These are phyloP conservation scores for Aegilops longissima DNA, from an alignment of 176 grass and related monocot genomes.

Conservation along the genomic window DNA sequence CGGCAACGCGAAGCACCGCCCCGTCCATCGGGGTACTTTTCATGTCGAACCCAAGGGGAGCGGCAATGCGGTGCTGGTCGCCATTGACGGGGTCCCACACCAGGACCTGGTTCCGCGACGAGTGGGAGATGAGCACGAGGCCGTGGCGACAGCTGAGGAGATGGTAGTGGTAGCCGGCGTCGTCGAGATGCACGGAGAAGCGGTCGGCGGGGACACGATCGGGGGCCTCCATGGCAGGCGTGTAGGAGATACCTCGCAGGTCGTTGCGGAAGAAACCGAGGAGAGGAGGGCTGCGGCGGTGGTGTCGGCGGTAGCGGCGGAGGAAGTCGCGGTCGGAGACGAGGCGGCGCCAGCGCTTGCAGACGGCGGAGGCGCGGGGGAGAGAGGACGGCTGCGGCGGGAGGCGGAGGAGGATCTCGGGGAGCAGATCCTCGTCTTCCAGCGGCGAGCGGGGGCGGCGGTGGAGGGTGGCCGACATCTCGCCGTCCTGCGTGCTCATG, in stretches of 20 bases:
- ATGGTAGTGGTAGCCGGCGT: not conserved
- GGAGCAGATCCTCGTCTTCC: not conserved
- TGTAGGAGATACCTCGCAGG: not conserved
- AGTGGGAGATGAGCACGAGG: not conserved
- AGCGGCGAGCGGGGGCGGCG: not conserved
- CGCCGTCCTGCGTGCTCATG: not conserved
- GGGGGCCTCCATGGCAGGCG: not conserved
- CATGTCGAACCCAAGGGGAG: not conserved
- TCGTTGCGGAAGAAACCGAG: not conserved
- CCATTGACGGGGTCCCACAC: not conserved
- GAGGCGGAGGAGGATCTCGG: too few species aligned
- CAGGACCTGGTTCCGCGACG: not conserved
- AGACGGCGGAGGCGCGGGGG: too few species aligned
- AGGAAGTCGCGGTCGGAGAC: too few species aligned
- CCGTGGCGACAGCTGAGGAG: conserved; percentile 5
- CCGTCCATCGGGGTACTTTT: not conserved
- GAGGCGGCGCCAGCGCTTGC: too few species aligned
- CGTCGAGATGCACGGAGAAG: not conserved
- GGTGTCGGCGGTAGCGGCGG: too few species aligned
- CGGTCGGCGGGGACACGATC: not conserved
- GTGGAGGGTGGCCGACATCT: not conserved
- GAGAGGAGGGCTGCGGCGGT: not conserved
- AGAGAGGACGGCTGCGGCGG: too few species aligned
- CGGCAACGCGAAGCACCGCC: not conserved
- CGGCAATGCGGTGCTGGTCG: not conserved